Percentiles rank a stretch among this genome's conserved stretches.
Conservation (phyloP, 768 basidiomycete genomes). For the Hirschioporus abietinus region DNA sequence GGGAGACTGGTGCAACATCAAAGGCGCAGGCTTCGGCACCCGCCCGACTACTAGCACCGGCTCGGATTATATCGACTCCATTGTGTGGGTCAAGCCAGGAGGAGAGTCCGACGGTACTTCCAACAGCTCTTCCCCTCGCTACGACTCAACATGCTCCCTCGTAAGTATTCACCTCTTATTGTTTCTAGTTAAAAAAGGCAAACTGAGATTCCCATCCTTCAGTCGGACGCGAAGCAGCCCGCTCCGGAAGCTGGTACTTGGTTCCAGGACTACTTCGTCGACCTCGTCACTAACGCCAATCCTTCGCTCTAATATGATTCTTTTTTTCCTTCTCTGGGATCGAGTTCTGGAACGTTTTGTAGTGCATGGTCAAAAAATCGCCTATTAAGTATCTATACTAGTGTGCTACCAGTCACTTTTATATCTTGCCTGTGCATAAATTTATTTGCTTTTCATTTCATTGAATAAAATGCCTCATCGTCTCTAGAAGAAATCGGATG, state of each 20-base stretch:
- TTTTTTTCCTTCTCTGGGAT: background rate
- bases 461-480: too few species aligned
- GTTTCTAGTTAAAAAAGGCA: background rate
- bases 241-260: conserved; percentile 62
- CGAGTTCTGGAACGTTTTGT: background rate
- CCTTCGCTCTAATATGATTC: conserved; percentile 37
- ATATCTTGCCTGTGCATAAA: background rate
- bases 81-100: conserved; percentile 67
- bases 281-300: conserved; percentile 48
- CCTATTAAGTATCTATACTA: background rate
- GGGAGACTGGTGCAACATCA: conserved; percentile 70
- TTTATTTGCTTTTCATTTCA: background rate
- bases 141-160: conserved; percentile 43
- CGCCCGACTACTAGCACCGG: conserved; percentile 54
- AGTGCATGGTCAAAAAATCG: background rate
- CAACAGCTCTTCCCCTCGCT: conserved; percentile 47
- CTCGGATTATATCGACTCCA: conserved; percentile 48
- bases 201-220: conserved; percentile 10
- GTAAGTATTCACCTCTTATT: conserved; percentile 28
- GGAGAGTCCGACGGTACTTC: conserved; percentile 62
- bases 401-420: background rate
- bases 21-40: conserved; percentile 56
- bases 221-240: conserved; percentile 47
- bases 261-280: conserved; percentile 65
- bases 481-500: too few species aligned